phyloP scores from a whole-genome alignment of 176 grass and related monocot species.

The Alloteropsis semialata region DNA sequence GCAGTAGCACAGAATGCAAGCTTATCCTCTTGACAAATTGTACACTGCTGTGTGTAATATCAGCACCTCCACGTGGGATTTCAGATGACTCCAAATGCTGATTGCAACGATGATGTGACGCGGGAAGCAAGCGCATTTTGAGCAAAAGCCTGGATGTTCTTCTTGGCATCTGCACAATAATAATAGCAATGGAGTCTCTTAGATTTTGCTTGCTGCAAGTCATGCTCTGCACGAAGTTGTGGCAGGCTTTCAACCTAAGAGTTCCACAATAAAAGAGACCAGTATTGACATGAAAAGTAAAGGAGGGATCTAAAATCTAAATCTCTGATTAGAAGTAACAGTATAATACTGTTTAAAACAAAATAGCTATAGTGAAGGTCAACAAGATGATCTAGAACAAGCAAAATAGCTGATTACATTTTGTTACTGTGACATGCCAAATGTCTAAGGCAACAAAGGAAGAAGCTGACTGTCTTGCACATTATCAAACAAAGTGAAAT shows the following conservation, averaged over 20 bases:
- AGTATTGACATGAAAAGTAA: slow-evolving; percentile 2
- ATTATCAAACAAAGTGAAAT: background rate
- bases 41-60: slow-evolving; percentile 30
- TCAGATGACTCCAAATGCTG: slow-evolving; percentile 83
- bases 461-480: background rate
- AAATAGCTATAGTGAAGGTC: background rate
- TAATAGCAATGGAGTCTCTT: slow-evolving; percentile 10
- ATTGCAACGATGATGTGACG: slow-evolving; percentile 76
- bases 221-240: background rate
- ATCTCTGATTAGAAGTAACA: background rate
- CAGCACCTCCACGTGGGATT: background rate
- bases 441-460: background rate
- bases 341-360: background rate
- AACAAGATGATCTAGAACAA: slow-evolving; percentile 1
- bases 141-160: slow-evolving; percentile 83
- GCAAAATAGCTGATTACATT: background rate
- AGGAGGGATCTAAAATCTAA: background rate
- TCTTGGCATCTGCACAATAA: slow-evolving; percentile 84
- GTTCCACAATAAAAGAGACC: background rate
- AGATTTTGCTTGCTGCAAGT: slow-evolving; percentile 6
- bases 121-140: slow-evolving; percentile 68
- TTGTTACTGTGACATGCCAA: background rate
- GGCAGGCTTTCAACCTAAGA: slow-evolving; percentile 10
- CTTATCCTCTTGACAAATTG: slow-evolving; percentile 20
- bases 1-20: slow-evolving; percentile 8